phyloP scores from a whole-genome alignment of 768 basidiomycete genomes.

The Mycena pura region DNA sequence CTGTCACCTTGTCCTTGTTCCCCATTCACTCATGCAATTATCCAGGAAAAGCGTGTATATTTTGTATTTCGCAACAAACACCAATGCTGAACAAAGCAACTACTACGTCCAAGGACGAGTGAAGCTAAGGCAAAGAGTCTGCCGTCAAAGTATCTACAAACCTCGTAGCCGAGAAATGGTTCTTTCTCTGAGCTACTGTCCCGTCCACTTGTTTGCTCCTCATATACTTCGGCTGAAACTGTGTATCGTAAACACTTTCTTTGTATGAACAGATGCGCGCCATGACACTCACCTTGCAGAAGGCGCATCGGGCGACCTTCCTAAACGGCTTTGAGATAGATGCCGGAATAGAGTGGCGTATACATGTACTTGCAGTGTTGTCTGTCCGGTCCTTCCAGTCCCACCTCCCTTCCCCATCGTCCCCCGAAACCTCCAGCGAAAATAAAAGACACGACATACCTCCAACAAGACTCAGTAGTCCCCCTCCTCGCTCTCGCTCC shows the following conservation, averaged over 20 bases:
- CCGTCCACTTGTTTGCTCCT: neutral
- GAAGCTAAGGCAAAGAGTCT: slow-evolving; percentile 12
- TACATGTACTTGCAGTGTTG: slow-evolving; percentile 29
- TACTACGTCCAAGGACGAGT: slow-evolving; percentile 23
- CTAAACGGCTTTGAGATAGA: slow-evolving; percentile 21
- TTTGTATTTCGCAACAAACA: slow-evolving; percentile 15
- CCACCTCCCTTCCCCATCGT: slow-evolving; percentile 30
- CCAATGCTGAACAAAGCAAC: slow-evolving; percentile 6
- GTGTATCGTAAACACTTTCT: neutral
- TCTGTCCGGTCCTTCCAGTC: slow-evolving; percentile 26
- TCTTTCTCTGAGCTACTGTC: slow-evolving; percentile 19
- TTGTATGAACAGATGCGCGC: neutral
- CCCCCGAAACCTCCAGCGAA: neutral
- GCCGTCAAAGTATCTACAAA: slow-evolving; percentile 14
- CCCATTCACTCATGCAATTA: neutral
- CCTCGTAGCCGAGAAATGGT: slow-evolving; percentile 23
- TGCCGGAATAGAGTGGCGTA: slow-evolving; percentile 25
- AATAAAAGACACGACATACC: slow-evolving; percentile 12
- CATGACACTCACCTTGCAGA: slow-evolving; percentile 26
- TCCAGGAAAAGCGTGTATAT: slow-evolving; percentile 2
- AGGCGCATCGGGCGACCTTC: slow-evolving; percentile 23
- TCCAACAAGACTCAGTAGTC: slow-evolving; percentile 3
- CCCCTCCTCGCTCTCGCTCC: slow-evolving; percentile 28
- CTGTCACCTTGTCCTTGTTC: slow-evolving; percentile 5
- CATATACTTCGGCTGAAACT: neutral